Evolutionary conservation across 805 yeast species (phyloP).

Genomic region (Saturnispora diversa): DNA sequence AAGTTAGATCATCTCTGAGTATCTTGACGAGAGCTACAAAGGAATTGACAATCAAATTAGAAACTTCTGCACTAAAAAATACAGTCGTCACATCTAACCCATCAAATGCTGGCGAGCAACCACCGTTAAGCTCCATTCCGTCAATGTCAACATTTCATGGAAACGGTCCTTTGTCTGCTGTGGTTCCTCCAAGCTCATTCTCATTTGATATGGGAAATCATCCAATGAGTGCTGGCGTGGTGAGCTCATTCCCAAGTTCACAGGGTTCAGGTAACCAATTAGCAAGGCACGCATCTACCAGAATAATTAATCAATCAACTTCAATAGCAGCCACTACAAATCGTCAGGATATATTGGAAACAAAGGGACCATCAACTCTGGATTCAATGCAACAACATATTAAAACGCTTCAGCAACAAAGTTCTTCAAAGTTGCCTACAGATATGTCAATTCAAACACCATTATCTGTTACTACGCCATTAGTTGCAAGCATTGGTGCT

Average conservation of each 20-base stretch:
- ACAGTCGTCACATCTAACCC: constrained; percentile 21
- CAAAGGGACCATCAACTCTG: constrained; percentile 8
- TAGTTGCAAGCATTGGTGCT: constrained; percentile 31
- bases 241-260: constrained; percentile 5
- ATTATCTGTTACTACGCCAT: constrained; percentile 29
- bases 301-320: neutral
- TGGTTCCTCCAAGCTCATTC: neutral
- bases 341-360: constrained; percentile 13
- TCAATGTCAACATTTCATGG: constrained; percentile 28
- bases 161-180: constrained; percentile 14
- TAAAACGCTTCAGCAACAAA: constrained; percentile 17
- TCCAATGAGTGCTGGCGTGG: constrained; percentile 8
- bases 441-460: constrained; percentile 10
- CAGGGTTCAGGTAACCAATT: constrained; percentile 6
- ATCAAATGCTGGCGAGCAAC: constrained; percentile 24
- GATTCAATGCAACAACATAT: constrained; percentile 22
- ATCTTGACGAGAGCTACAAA: constrained; percentile 81
- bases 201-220: constrained; percentile 1
- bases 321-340: constrained; percentile 3
- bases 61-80: constrained; percentile 45
- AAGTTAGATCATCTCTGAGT: constrained; percentile 71
- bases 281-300: constrained; percentile 4
- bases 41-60: constrained; percentile 82
- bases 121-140: constrained; percentile 31
- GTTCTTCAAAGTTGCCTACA: constrained; percentile 5